Percentiles rank a stretch among this genome's conserved stretches.
These are phyloP conservation scores for Alternaria alternata DNA, from an alignment of 2,329 filamentous ascomycete genomes.

Conservation along the genomic window DNA sequence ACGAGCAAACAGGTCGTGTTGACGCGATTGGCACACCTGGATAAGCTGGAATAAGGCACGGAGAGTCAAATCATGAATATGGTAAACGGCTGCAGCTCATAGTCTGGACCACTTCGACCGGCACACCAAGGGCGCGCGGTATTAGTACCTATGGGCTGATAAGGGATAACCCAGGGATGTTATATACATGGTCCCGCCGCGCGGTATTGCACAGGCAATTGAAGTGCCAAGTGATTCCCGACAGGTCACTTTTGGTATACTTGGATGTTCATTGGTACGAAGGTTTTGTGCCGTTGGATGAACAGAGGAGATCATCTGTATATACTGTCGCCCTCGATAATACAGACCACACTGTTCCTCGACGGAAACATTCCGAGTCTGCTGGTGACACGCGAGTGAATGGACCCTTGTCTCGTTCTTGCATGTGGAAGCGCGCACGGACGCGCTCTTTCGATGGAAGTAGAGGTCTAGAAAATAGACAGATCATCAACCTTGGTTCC, in stretches of 20 bases:
- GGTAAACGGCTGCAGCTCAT: not conserved
- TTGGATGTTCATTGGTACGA: not conserved
- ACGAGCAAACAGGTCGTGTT: constrained; percentile 98
- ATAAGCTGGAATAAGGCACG: constrained; percentile 81
- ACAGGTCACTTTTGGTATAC: not conserved
- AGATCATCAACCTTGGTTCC: constrained; percentile 42
- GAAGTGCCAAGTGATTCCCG: not conserved
- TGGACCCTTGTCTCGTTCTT: constrained; percentile 24
- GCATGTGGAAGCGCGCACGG: constrained; percentile 29
- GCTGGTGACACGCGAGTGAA: constrained; percentile 12
- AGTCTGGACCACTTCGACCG: not conserved
- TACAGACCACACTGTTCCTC: not conserved
- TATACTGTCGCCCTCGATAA: not conserved
- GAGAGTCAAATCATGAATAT: not conserved
- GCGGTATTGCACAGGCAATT: not conserved
- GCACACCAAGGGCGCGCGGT: not conserved
- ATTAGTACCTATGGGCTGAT: not conserved
- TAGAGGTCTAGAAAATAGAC: constrained; percentile 36
- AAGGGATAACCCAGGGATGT: not conserved
- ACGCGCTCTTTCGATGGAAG: constrained; percentile 27
- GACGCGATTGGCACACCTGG: constrained; percentile 90
- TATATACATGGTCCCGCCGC: not conserved
- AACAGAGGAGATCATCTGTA: not conserved
- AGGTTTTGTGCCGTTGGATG: not conserved
- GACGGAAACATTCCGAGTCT: not conserved